Percentiles rank a stretch among this genome's conserved stretches.
These are phyloP conservation scores for Rutstroemia sp. DNA, from an alignment of 2,329 filamentous ascomycete species.

Conservation along the genomic window DNA sequence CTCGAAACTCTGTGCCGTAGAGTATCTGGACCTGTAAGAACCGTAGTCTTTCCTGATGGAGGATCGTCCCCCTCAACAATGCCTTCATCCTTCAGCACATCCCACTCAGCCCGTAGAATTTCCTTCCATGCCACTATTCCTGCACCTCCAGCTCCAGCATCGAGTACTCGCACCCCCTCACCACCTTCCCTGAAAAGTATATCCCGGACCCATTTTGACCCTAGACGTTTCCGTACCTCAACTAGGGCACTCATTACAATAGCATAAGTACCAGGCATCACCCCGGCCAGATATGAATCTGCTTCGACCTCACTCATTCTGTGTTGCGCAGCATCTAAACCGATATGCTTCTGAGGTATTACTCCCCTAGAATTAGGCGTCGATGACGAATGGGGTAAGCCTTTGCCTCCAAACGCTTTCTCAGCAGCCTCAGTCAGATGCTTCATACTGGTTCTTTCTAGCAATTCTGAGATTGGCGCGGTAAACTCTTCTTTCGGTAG, in stretches of 20 bases:
- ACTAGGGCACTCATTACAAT: conserved; percentile 59
- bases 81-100: conserved; percentile 51
- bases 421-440: conserved; percentile 70
- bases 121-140: conserved; percentile 71
- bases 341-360: conserved; percentile 58
- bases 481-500: conserved; percentile 65
- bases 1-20: conserved; percentile 68
- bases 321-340: conserved; percentile 54
- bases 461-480: conserved; percentile 59
- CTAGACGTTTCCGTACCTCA: conserved; percentile 67
- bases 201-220: conserved; percentile 60
- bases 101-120: conserved; percentile 75
- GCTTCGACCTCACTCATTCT: conserved; percentile 70
- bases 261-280: conserved; percentile 65
- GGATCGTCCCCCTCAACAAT: conserved; percentile 39
- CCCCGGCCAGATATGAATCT: conserved; percentile 62
- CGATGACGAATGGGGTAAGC: conserved; percentile 68
- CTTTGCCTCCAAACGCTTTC: conserved; percentile 65
- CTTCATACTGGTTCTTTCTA: conserved; percentile 60
- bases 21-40: conserved; percentile 68
- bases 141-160: conserved; percentile 68
- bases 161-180: conserved; percentile 56
- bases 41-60: conserved; percentile 67
- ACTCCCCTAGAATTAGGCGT: conserved; percentile 48
- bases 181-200: conserved; percentile 50